Evolutionary conservation across 352 stramenopile species (phyloP).

Genomic region (Globisporangium cederbergense): DNA sequence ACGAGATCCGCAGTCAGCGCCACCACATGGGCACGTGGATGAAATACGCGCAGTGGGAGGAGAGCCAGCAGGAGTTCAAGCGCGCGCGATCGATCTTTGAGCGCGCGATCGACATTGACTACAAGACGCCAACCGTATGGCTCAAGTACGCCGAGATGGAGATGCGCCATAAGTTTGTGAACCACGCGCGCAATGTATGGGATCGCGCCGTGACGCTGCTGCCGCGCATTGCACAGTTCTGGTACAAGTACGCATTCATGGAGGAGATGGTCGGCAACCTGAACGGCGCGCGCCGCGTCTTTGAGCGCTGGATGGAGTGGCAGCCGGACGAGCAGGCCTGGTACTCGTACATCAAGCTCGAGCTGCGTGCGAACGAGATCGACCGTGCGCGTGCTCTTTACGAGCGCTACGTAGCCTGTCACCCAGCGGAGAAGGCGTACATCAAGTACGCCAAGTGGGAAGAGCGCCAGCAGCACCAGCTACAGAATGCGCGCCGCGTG

Average conservation of each 20-base stretch:
- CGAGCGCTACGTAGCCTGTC: conserved; percentile 92
- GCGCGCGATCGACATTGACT: conserved; percentile 97
- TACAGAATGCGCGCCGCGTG: conserved; percentile 89
- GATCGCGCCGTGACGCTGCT: conserved; percentile 93
- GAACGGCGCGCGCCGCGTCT: conserved; percentile 92
- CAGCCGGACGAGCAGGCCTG: conserved; percentile 98
- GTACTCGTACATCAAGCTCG: conserved; percentile 98
- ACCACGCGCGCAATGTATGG: conserved; percentile 97
- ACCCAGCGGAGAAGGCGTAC: conserved; percentile 90
- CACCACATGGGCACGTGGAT: conserved; percentile 97
- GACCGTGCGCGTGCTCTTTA: conserved; percentile 90
- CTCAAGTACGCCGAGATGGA: conserved; percentile 99
- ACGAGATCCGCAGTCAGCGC: conserved; percentile 94
- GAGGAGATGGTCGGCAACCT: conserved; percentile 98
- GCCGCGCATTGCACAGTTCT: conserved; percentile 96
- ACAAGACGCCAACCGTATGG: conserved; percentile 94
- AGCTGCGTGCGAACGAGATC: conserved; percentile 90
- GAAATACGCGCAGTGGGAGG: conserved; percentile 99
- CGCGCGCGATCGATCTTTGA: conserved; percentile 97
- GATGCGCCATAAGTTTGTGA: conserved; percentile 99
- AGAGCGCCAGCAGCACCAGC: conserved; percentile 92
- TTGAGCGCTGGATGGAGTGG: conserved; percentile 97
- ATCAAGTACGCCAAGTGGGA: conserved; percentile 99
- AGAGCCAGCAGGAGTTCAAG: conserved; percentile 97
- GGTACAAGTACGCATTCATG: conserved; percentile 99